Base-by-base conservation (phyloP, 371 early-diverging fungal genomes). In the Rhizopus microsporus region DNA sequence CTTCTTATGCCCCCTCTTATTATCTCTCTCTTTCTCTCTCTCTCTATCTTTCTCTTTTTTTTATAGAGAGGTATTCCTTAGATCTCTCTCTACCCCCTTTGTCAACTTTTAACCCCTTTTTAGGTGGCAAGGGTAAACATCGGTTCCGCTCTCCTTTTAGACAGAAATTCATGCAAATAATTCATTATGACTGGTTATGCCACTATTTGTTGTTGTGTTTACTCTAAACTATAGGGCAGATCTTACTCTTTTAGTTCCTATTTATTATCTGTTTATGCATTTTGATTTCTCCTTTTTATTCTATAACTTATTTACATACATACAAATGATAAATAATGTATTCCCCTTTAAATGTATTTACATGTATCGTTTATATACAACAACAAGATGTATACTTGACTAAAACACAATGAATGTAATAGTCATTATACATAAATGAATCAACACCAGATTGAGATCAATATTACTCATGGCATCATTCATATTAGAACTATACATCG, bases 251-350 rank as follows among this genome's bases (percentile, higher is more conserved):
- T 23, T 23, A 2, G 23, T 23, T 23, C 23, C 23, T 23, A 23
- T 23, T 23, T 23, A 23, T 23, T 23, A 23, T 23, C 23, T 23
- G 23, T 38, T 31, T 37, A 39, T 30, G 23, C 23, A 37, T 53
- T 38, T 31, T 39, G 39, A 15, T 51, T 29, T 53, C 53, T 53
- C 40, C 30, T 39, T 53, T 39, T 15, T 43, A n/a, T n/a, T 12
- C 10, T 43, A 43, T n/a, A n/a, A 43, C 16, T 43, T 43, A 43
- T 43, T 23, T 23, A 23, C 23, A 23, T 23, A 23, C 23, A 23
- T 23, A 23, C 23, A 23, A 23, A 23, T 23, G 23, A 23, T 23
- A 23, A 23, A 23, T 23, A 23, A 23, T 23, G 2, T 23, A 23
- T 23, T 23, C 23, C 23, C 23, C 23, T 23, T 23, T 23, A 23